These are phyloP conservation scores for Madurella mycetomatis DNA, from an alignment of 2,329 filamentous ascomycete species.

Conservation along the genomic window DNA sequence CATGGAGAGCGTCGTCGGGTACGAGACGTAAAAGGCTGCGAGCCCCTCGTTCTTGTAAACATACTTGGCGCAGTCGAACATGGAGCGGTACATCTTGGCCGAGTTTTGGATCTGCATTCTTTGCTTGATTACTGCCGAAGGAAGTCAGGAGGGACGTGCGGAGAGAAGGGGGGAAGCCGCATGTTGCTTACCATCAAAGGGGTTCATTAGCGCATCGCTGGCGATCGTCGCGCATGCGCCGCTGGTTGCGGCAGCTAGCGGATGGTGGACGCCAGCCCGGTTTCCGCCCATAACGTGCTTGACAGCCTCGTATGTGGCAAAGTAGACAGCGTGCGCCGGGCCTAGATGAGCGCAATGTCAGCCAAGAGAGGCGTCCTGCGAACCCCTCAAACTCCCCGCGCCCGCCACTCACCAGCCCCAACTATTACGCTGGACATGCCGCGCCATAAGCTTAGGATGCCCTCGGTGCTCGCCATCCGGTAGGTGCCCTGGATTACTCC, in stretches of 20 bases:
- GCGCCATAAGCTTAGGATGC: constrained; percentile 87
- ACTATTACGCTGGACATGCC: constrained; percentile 95
- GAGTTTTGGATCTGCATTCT: constrained; percentile 98
- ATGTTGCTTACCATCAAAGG: constrained; percentile 79
- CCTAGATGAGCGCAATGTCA: constrained; percentile 47
- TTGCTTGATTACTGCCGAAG: constrained; percentile 83
- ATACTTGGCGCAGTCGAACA: constrained; percentile 79
- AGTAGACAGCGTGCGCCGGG: constrained; percentile 95
- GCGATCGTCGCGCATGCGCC: constrained; percentile 94
- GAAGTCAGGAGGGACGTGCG: not conserved
- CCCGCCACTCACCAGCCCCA: constrained; percentile 68
- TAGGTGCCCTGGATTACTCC: constrained; percentile 90
- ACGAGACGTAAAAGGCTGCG: constrained; percentile 94
- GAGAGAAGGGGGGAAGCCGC: not conserved
- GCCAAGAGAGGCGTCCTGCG: constrained; percentile 17
- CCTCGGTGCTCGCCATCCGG: constrained; percentile 86
- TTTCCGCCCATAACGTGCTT: constrained; percentile 97
- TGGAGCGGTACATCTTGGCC: constrained; percentile 76
- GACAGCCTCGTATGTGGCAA: constrained; percentile 94
- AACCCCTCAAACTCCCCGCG: not conserved
- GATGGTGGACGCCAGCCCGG: constrained; percentile 80
- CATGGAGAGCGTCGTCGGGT: constrained; percentile 97
- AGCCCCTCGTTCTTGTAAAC: constrained; percentile 86
- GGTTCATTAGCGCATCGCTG: constrained; percentile 98
- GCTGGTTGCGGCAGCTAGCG: constrained; percentile 85